These are phyloP conservation scores for Rhodotorula sp. DNA, from an alignment of 1,284 basidiomycete species.

Conservation along the genomic window DNA sequence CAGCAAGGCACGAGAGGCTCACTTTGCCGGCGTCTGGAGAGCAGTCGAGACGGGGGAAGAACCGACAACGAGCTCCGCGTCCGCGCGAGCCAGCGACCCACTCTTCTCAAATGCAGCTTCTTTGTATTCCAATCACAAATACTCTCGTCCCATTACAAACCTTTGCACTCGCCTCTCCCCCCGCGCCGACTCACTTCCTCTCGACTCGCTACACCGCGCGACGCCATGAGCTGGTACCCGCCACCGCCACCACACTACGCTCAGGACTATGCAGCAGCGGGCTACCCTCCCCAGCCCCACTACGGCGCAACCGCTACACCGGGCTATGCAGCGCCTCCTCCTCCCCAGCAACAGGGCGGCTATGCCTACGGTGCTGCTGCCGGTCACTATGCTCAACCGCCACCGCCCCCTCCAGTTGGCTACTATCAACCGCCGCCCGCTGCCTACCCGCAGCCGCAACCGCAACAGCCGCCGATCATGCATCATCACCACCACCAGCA, in stretches of 20 bases:
- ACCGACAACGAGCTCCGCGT: neutral
- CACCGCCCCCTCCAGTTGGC: neutral
- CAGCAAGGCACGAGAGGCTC: neutral
- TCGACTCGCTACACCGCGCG: no score
- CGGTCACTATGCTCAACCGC: neutral
- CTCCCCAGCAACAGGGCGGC: neutral
- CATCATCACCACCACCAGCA: neutral
- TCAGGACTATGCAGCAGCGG: neutral
- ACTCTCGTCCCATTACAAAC: no score
- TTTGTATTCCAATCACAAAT: neutral
- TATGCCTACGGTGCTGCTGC: neutral
- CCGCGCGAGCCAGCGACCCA: neutral
- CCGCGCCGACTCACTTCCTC: neutral
- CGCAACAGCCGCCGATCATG: no score
- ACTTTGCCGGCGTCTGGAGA: neutral
- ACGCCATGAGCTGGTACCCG: constrained; percentile 2
- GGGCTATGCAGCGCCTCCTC: neutral
- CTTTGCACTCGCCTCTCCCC: neutral
- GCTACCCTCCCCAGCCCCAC: neutral
- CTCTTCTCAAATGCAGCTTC: neutral
- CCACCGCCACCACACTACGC: constrained; percentile 4
- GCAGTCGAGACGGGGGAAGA: neutral
- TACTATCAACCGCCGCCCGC: constrained; percentile 1
- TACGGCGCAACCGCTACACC: constrained; percentile 15
- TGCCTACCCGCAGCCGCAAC: no score